Conservation (phyloP, 176 grass and related monocot genomes). For the Oryza glaberrima region DNA sequence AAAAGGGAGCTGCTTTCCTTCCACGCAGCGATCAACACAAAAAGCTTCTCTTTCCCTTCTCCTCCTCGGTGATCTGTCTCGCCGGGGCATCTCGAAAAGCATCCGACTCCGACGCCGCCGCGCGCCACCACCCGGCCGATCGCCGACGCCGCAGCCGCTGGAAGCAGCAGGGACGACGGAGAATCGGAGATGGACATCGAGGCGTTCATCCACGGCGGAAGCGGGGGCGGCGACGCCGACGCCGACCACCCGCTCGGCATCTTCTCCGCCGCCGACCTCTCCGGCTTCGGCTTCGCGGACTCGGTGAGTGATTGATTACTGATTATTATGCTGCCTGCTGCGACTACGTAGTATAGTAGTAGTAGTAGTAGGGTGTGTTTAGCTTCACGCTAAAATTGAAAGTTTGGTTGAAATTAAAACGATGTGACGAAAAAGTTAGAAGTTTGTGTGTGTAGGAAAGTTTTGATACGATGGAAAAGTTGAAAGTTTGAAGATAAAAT, state of each 20-base stretch:
- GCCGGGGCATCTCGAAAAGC: conserved; percentile 39
- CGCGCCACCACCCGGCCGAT: too few relatives aligned
- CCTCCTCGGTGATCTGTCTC: background rate
- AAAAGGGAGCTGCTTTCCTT: too few relatives aligned
- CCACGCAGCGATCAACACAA: too few relatives aligned
- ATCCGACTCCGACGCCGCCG: conserved; percentile 33
- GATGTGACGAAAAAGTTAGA: too few relatives aligned
- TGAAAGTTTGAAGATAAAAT: too few relatives aligned
- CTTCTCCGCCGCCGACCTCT: conserved; percentile 33
- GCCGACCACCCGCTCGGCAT: conserved; percentile 15
- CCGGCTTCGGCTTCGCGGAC: conserved; percentile 38
- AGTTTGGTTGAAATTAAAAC: too few relatives aligned
- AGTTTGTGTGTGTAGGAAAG: too few relatives aligned
- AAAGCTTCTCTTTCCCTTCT: background rate
- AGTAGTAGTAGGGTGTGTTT: background rate
- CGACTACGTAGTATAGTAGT: background rate
- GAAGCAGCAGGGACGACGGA: background rate
- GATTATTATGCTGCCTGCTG: background rate
- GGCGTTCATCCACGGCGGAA: conserved; percentile 44
- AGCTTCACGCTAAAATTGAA: too few relatives aligned
- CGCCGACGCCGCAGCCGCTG: background rate
- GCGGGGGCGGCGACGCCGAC: background rate
- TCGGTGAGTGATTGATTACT: conserved; percentile 38
- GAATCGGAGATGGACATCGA: conserved; percentile 75
- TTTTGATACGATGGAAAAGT: too few relatives aligned